Percentiles rank a stretch among this genome's conserved stretches.
Evolutionary conservation across 2,329 filamentous ascomycete species (phyloP).

Genomic region (Colletotrichum sp.): DNA sequence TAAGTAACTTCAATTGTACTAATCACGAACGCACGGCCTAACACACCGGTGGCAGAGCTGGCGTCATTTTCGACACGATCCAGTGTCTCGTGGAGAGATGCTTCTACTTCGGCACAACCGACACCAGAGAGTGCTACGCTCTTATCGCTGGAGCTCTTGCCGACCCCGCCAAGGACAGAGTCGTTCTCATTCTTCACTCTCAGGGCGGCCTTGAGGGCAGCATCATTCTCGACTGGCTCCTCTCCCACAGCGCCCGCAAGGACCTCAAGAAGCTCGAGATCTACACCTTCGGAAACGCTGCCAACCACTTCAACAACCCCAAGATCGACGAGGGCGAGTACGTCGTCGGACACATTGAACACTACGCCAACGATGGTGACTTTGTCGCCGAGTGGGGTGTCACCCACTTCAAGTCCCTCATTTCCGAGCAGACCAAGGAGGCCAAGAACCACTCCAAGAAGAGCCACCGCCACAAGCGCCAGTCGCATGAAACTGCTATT

Average conservation of each 20-base stretch:
- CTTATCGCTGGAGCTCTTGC: conserved; percentile 68
- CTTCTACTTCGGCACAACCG: conserved; percentile 72
- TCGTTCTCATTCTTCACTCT: conserved; percentile 77
- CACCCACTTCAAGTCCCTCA: conserved; percentile 58
- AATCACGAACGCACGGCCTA: fast-evolving
- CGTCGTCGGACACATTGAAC: conserved; percentile 75
- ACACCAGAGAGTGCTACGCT: conserved; percentile 67
- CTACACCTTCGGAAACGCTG: conserved; percentile 79
- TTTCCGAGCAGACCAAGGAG: neutral
- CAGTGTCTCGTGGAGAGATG: conserved; percentile 80
- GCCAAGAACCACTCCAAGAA: neutral
- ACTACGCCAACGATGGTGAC: conserved; percentile 79
- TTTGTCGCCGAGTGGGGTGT: conserved; percentile 79
- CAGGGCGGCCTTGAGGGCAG: conserved; percentile 79
- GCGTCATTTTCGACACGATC: conserved; percentile 74
- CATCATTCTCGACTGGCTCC: conserved; percentile 76
- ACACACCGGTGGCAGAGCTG: neutral
- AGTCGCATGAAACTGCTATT: neutral
- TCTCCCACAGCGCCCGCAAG: conserved; percentile 72
- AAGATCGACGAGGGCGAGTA: conserved; percentile 31
- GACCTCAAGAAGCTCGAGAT: conserved; percentile 73
- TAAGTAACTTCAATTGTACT: neutral
- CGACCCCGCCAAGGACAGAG: conserved; percentile 38
- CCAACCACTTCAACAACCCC: conserved; percentile 84
- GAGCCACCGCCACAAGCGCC: neutral